phyloP scores from a whole-genome alignment of 805 yeast genomes.

The Candida maltosa region DNA sequence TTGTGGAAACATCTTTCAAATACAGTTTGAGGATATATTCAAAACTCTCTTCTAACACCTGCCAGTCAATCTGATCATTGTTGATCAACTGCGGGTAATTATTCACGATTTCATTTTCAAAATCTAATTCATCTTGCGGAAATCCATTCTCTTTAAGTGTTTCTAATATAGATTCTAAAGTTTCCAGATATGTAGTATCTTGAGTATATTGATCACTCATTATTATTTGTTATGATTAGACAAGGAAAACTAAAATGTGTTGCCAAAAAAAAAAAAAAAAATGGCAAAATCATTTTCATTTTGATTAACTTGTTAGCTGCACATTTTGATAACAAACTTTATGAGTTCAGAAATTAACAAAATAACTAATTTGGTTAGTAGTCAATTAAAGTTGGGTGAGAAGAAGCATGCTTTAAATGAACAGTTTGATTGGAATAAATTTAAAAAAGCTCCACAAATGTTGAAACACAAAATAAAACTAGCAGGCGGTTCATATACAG shows the following conservation, averaged over 20 bases:
- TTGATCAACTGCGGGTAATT: too few relatives aligned
- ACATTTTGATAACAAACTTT: neutral
- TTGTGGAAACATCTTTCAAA: neutral
- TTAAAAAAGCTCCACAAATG: slow-evolving; percentile 30
- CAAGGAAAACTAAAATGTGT: neutral
- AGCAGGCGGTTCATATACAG: slow-evolving; percentile 21
- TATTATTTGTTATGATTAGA: neutral
- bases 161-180: too few relatives aligned
- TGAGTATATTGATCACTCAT: too few relatives aligned
- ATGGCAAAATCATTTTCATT: neutral
- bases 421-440: slow-evolving; percentile 21
- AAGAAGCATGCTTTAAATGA: slow-evolving; percentile 7
- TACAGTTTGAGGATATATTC: neutral
- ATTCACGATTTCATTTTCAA: too few relatives aligned
- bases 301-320: neutral
- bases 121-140: too few relatives aligned
- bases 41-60: slow-evolving; percentile 1
- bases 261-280: neutral
- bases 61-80: slow-evolving; percentile 5
- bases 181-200: too few relatives aligned
- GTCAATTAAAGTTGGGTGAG: slow-evolving; percentile 6
- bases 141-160: too few relatives aligned
- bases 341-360: slow-evolving; percentile 8
- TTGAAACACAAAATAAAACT: slow-evolving; percentile 23
- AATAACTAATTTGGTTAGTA: slow-evolving; percentile 5